A percentile compares a stretch with the other conserved stretches of the same genome.
Evolutionary conservation across 495 filamentous ascomycete genomes (phyloP).

Genomic region (Darksidea phi): DNA sequence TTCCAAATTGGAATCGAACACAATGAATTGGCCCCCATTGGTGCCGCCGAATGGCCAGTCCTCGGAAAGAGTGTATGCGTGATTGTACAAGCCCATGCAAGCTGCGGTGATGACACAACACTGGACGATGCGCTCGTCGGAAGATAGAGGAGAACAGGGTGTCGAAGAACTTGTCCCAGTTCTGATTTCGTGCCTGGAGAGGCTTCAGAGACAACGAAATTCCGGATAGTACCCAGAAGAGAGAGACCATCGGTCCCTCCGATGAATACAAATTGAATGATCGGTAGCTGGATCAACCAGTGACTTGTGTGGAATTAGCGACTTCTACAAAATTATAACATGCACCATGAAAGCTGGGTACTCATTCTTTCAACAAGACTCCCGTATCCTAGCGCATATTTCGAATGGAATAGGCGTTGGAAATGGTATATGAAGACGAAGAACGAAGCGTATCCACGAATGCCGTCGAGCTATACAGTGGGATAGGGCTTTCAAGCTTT

Average conservation of each 20-base stretch:
- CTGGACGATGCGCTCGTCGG: constrained; percentile 57
- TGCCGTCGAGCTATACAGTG: constrained; percentile 46
- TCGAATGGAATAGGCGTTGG: constrained; percentile 53
- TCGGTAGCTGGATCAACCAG: constrained; percentile 60
- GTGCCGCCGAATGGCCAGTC: constrained; percentile 38
- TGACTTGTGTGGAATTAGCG: neutral
- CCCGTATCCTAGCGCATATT: constrained; percentile 50
- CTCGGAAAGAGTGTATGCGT: constrained; percentile 38
- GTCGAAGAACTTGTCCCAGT: constrained; percentile 52
- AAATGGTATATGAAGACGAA: constrained; percentile 58
- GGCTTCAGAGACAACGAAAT: constrained; percentile 67
- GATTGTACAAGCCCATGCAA: constrained; percentile 52
- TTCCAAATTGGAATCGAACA: constrained; percentile 49
- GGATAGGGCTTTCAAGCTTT: constrained; percentile 3
- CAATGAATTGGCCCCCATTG: constrained; percentile 51
- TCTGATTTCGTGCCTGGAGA: constrained; percentile 57
- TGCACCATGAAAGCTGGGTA: no score
- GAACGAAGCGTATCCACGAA: constrained; percentile 54
- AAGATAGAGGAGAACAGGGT: constrained; percentile 61
- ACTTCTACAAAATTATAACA: no score
- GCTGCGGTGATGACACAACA: constrained; percentile 56
- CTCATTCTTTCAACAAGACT: constrained; percentile 46
- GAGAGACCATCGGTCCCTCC: constrained; percentile 69
- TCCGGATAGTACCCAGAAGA: constrained; percentile 73
- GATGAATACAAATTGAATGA: constrained; percentile 61